phyloP scores from a whole-genome alignment of 2,329 filamentous ascomycete species.

The Metarhizium guizhouense region DNA sequence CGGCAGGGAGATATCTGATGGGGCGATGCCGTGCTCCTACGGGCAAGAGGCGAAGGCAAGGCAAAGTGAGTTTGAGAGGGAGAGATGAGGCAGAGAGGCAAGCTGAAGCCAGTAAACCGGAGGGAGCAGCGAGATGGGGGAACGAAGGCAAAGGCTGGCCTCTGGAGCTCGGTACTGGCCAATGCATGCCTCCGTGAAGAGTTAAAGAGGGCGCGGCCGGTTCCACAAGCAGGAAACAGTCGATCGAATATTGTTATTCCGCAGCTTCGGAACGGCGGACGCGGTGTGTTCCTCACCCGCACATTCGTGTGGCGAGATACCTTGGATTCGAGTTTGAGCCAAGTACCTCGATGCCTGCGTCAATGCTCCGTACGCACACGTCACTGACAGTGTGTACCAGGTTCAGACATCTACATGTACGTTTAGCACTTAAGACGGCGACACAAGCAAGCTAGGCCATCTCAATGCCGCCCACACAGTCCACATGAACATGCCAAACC shows the following conservation, averaged over 20 bases:
- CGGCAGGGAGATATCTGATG: neutral
- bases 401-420: neutral
- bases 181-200: neutral
- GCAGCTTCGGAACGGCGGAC: neutral
- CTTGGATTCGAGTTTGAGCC: neutral
- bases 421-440: neutral
- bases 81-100: neutral
- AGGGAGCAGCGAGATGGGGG: neutral
- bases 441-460: neutral
- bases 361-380: neutral
- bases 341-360: neutral
- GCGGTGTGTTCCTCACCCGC: neutral
- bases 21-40: neutral
- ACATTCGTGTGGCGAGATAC: neutral
- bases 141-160: neutral
- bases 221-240: constrained; percentile 5
- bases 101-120: neutral
- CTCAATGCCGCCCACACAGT: neutral
- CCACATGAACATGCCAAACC: neutral
- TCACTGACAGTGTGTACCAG: neutral
- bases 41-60: neutral
- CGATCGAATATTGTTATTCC: neutral
- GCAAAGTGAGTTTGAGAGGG: neutral
- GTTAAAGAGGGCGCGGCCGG: constrained; percentile 1
- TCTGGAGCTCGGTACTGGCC: neutral